Evolutionary conservation across 2,329 filamentous ascomycete species (phyloP).

Genomic region (Cadophora luteo-olivacea): DNA sequence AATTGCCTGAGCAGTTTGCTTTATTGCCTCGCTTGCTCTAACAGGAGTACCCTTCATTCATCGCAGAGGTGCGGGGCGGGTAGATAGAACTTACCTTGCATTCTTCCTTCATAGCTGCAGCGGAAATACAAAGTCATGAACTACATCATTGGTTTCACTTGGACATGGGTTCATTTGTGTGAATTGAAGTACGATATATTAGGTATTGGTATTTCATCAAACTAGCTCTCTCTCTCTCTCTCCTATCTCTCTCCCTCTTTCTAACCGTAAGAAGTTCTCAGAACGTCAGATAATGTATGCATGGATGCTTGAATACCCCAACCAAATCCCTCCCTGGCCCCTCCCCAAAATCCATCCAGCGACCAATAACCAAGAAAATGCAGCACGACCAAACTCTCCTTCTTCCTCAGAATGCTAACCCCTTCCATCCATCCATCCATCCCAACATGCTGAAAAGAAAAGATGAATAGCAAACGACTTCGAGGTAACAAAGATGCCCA

Average conservation of each 20-base stretch:
- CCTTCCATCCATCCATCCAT: background rate
- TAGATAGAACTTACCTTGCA: background rate
- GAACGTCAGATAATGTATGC: background rate
- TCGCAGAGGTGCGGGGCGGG: background rate
- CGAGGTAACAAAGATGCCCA: background rate
- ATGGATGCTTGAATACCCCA: background rate
- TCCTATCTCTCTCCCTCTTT: background rate
- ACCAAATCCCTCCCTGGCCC: background rate
- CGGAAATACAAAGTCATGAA: background rate
- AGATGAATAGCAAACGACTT: no score
- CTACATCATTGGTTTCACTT: background rate
- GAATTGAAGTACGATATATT: background rate
- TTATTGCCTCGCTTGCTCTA: background rate
- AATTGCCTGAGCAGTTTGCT: background rate
- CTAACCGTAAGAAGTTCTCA: background rate
- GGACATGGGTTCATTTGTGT: background rate
- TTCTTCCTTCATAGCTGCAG: conserved; percentile 7
- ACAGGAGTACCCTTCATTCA: background rate
- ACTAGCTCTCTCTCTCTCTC: background rate
- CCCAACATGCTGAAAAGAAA: no score
- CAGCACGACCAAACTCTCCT: no score
- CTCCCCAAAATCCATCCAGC: no score
- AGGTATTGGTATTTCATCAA: background rate
- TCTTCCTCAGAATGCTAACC: background rate
- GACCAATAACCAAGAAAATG: no score